Evolutionary conservation across 352 stramenopile genomes (phyloP).

Genomic region (Globisporangium spinosum): DNA sequence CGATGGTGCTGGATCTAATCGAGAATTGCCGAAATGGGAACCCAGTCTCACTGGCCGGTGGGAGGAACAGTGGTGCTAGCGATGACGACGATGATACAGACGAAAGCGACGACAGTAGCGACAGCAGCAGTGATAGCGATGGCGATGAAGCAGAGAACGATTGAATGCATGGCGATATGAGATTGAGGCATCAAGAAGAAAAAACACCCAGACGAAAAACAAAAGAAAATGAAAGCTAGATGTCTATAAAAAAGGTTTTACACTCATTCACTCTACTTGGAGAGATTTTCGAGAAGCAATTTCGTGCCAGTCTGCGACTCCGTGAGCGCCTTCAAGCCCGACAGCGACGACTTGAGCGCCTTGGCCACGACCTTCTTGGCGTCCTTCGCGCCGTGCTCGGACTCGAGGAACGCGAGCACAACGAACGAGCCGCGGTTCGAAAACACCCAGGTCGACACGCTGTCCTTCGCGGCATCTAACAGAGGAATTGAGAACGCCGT

Average conservation of each 20-base stretch:
- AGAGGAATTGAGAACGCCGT: slow-evolving; percentile 48
- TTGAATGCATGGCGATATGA: not conserved
- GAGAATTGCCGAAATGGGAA: slow-evolving; percentile 41
- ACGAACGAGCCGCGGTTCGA: slow-evolving; percentile 85
- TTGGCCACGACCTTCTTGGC: slow-evolving; percentile 51
- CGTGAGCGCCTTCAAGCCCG: slow-evolving; percentile 55
- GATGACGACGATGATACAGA: slow-evolving; percentile 24
- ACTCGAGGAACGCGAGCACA: slow-evolving; percentile 76
- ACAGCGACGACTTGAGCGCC: slow-evolving; percentile 52
- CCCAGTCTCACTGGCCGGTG: slow-evolving; percentile 24
- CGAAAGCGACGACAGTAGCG: slow-evolving; percentile 1
- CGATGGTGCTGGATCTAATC: slow-evolving; percentile 34
- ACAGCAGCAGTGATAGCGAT: slow-evolving; percentile 20
- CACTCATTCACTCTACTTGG: slow-evolving; percentile 30
- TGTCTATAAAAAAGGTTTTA: slow-evolving; percentile 20
- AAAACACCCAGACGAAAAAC: slow-evolving; percentile 18
- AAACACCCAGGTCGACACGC: slow-evolving; percentile 47
- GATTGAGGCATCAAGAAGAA: slow-evolving; percentile 1
- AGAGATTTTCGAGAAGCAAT: slow-evolving; percentile 81
- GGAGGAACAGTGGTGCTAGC: slow-evolving; percentile 15
- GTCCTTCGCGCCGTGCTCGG: slow-evolving; percentile 47
- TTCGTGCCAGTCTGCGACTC: slow-evolving; percentile 70
- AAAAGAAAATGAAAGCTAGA: slow-evolving; percentile 19
- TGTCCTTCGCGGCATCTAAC: slow-evolving; percentile 44
- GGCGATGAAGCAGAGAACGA: slow-evolving; percentile 13